Base-by-base conservation (phyloP, 176 grass and related monocot species). In the Hordeum marinum region DNA sequence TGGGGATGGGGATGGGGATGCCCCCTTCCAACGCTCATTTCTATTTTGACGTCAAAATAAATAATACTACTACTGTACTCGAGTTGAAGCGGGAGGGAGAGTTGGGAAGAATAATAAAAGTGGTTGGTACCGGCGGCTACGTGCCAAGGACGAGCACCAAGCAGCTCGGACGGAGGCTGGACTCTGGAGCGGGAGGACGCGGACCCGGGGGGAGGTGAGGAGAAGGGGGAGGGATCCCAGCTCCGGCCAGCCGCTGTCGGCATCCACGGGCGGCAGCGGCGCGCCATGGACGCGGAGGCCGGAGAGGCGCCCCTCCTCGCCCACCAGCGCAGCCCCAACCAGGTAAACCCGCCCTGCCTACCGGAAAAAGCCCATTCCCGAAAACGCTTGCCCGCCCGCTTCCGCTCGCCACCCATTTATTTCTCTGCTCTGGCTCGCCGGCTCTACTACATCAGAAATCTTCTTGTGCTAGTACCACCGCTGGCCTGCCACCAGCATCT, bases 291-390 rank as follows among this genome's bases (percentile, higher is more conserved):
- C 29, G 41, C 65, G n/a, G 86, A 88, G 73, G 62, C 27, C 29
- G 80, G 80, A 37, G 86, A 88, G 18, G 50, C 77, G 23, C 86
- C 86, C 21, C 86, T 88, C 37, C 86, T 88, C 63, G 65, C 82
- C 72, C 86, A 68, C 31, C 79, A 76, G 3, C 20, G 9, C 62
- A 62, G 6, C 12, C 5, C 48, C 25, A 46, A 24, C 78, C 85
- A 76, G 46, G 69, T 75, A 17, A 17, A 4, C 24, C 3, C 11
- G 27, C 42, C 68, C 17, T 8, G 6, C 72, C 68, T 17, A 46
- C 69, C 68, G 54, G 54, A 57, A 57, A 57, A 57, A 57, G 54
- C 54, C 54, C 20, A 57, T 9, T 57, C 54, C 20, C 52, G 0
- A 57, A 57, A 57, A 57, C 10, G 2, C 24, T 1, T 46, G 15